phyloP scores from a whole-genome alignment of 495 filamentous ascomycete species.

The Penicillium cosmopolitanum region DNA sequence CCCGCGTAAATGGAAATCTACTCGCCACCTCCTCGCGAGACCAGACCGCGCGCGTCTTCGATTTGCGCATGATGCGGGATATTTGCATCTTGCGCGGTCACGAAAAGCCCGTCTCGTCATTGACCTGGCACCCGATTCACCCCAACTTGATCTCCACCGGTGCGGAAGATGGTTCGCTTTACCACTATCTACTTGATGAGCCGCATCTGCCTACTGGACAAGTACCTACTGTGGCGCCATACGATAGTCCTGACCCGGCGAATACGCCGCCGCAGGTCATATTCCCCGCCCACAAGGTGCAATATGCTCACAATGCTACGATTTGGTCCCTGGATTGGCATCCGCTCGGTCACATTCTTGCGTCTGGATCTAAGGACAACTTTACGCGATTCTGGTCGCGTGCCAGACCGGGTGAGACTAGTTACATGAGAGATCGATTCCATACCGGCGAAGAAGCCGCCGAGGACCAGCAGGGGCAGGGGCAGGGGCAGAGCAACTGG shows the following conservation, averaged over 20 bases:
- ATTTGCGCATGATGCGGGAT: conserved; percentile 97
- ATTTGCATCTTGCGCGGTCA: conserved; percentile 88
- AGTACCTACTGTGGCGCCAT: conserved; percentile 70
- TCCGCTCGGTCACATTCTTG: conserved; percentile 90
- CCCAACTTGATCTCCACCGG: conserved; percentile 86
- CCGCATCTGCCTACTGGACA: conserved; percentile 77
- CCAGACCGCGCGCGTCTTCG: conserved; percentile 88
- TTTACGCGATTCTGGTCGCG: conserved; percentile 96
- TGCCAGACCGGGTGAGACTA: conserved; percentile 80
- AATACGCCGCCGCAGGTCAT: conserved; percentile 83
- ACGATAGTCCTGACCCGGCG: conserved; percentile 77
- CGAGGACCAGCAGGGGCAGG: conserved; percentile 49
- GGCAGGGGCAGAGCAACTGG: conserved; percentile 76
- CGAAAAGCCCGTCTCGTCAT: conserved; percentile 90
- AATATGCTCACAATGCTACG: conserved; percentile 87
- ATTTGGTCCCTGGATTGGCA: conserved; percentile 99
- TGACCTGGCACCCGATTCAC: conserved; percentile 94
- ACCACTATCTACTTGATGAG: conserved; percentile 92
- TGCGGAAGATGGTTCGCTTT: conserved; percentile 82
- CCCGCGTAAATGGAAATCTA: conserved; percentile 76
- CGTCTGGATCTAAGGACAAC: conserved; percentile 98
- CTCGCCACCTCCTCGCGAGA: conserved; percentile 92
- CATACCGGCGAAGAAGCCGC: conserved; percentile 94
- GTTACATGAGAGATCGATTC: conserved; percentile 83
- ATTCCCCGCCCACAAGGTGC: conserved; percentile 80